Percentiles rank a stretch among this genome's conserved stretches.
These are phyloP conservation scores for Chlamydomonas asymmetrica DNA, from an alignment of 139 green algal genomes.

Conservation along the genomic window DNA sequence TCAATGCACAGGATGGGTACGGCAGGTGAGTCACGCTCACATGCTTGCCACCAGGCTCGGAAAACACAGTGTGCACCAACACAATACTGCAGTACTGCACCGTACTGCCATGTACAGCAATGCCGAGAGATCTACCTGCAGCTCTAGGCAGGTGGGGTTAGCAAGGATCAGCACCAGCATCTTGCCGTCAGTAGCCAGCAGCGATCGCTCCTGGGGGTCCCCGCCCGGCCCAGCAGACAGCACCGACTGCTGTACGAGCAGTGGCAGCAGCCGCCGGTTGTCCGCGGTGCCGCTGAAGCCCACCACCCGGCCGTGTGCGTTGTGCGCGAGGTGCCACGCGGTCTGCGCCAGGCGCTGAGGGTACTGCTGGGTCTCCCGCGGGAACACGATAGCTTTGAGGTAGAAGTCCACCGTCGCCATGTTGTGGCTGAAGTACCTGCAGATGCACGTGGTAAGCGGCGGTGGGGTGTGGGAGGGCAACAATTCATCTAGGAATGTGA, in stretches of 20 bases:
- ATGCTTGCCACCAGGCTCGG: too few species aligned
- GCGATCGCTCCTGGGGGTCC: not conserved
- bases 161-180: constrained; percentile 60
- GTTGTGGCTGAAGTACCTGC: constrained; percentile 49
- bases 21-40: too few species aligned
- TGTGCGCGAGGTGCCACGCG: constrained; percentile 62
- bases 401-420: constrained; percentile 53
- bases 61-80: too few species aligned
- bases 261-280: constrained; percentile 59
- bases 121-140: not conserved
- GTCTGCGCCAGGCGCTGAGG: constrained; percentile 39
- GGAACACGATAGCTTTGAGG: constrained; percentile 48
- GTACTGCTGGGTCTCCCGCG: constrained; percentile 45
- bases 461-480: too few species aligned
- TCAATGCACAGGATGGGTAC: too few species aligned
- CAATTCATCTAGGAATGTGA: too few species aligned
- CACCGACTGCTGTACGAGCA: constrained; percentile 43
- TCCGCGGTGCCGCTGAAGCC: constrained; percentile 65
- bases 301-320: constrained; percentile 13
- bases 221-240: too few species aligned
- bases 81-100: not conserved
- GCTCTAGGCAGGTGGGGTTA: not conserved
- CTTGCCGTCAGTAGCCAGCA: constrained; percentile 57
- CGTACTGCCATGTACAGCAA: not conserved
- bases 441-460: too few species aligned